Evolutionary conservation across 306 rosid species (phyloP), one percentile per base, ranked within the genome.

Genomic region (Quercus suber): DNA sequence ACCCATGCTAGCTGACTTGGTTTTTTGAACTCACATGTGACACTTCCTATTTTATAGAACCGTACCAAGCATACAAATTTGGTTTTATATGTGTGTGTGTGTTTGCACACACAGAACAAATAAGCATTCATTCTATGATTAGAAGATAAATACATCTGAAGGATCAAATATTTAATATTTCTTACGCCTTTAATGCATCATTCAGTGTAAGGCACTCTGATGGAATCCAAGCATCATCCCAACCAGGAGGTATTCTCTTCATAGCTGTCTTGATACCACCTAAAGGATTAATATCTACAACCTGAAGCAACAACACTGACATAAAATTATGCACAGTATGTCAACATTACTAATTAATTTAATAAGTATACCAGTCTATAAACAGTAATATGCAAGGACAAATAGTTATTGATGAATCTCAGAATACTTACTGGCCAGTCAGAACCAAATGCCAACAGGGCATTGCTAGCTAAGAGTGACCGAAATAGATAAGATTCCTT

Each of bases 131-230:
- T 59, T 20, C 65, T 19, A 71, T 71, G 5, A 15, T 5, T 5
- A 14, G 28, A 71, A 67, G 55, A 67, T 74, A 64, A 31, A 74
- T 78, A 78, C 56, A 71, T 63, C 28, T 3, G 28, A 73, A 71
- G 51, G 68, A 73, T 31, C 55, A 43, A 70, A 41, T 27, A 20
- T 78, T 59, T 27, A 60, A 69, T 21, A 63, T 55, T 57, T 61
- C 87, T 84, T 89, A 94, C 97, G 86, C 94, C 79, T 89, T 92
- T 78, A 94, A 53, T 30, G 97, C 92, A 60, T 90, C 93, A 75
- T 82, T 82, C 69, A 94, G 65, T 5, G 90, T 86, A 84, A 94
- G 65, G 73, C 89, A 77, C 75, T 92, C 97, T 8, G 91, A 82
- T 72, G 94, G 94, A 87, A 84, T 84, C 97, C 97, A 94, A 49